A percentile compares a stretch with the other conserved stretches of the same genome.
Conservation (phyloP, 345 rosid genomes). For the Heritiera littoralis region DNA sequence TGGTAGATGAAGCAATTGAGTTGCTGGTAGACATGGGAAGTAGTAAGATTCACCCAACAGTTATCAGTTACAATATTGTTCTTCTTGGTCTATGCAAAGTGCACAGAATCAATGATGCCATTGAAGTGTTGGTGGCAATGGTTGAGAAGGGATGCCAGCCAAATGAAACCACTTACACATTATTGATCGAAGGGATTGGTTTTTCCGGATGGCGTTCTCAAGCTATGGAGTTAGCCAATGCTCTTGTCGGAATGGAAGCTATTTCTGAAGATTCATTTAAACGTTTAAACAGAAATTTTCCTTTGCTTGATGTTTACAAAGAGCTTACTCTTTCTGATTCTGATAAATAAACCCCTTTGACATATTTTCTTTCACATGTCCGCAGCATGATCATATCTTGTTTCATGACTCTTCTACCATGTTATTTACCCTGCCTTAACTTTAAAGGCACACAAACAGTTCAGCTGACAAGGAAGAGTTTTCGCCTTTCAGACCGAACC, state of each 20-base stretch:
- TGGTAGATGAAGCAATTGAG: constrained; percentile 73
- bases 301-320: constrained; percentile 61
- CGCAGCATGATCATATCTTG: background rate
- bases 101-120: constrained; percentile 63
- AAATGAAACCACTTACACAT: constrained; percentile 67
- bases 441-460: background rate
- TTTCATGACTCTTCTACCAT: background rate
- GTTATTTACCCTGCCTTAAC: background rate
- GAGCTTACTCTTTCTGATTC: constrained; percentile 40
- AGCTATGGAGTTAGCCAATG: constrained; percentile 70
- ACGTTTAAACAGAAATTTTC: constrained; percentile 64
- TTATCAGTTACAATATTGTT: constrained; percentile 70
- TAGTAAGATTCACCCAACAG: constrained; percentile 55
- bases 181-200: constrained; percentile 75
- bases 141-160: constrained; percentile 66
- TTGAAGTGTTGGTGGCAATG: constrained; percentile 65
- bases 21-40: constrained; percentile 71
- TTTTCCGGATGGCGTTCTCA: constrained; percentile 70
- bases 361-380: background rate
- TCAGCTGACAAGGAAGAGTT: background rate
- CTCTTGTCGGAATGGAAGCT: constrained; percentile 48
- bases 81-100: constrained; percentile 75
- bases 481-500: background rate
- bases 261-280: constrained; percentile 55
- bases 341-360: constrained; percentile 26